A percentile compares a stretch with the other conserved stretches of the same genome.
phyloP scores from a whole-genome alignment of 1,139 yeast species.

The Nakaseomyces uthaithaninus region DNA sequence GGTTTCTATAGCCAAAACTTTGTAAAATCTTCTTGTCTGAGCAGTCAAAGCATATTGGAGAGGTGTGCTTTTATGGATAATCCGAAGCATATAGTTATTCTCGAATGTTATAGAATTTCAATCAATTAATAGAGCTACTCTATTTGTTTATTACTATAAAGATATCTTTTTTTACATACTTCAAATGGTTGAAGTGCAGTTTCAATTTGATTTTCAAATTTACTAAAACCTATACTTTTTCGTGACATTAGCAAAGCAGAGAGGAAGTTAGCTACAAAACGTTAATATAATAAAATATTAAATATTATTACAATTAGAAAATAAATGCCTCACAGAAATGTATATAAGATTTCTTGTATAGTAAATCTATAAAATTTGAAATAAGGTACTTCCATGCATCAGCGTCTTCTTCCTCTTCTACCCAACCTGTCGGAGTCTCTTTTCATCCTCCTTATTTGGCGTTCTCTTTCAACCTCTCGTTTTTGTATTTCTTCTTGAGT shows the following conservation, averaged over 20 bases:
- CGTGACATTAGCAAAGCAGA: too few relatives aligned
- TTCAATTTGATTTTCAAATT: too few relatives aligned
- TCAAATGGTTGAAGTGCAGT: background rate
- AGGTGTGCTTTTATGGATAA: background rate
- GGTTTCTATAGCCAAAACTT: slow-evolving; percentile 78
- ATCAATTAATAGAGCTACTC: too few relatives aligned
- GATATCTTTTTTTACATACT: background rate
- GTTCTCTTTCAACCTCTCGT: slow-evolving; percentile 89
- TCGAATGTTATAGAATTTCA: too few relatives aligned
- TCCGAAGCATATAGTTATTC: background rate
- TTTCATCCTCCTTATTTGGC: slow-evolving; percentile 83
- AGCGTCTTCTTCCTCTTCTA: slow-evolving; percentile 36
- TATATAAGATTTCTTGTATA: too few relatives aligned
- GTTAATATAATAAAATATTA: too few relatives aligned
- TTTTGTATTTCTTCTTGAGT: slow-evolving; percentile 92
- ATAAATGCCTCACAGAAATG: too few relatives aligned
- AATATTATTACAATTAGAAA: too few relatives aligned
- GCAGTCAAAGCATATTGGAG: background rate
- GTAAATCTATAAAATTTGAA: too few relatives aligned
- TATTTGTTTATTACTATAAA: background rate
- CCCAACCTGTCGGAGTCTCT: slow-evolving; percentile 61
- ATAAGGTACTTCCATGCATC: too few relatives aligned
- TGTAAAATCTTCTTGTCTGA: slow-evolving; percentile 34
- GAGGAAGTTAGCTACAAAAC: too few relatives aligned
- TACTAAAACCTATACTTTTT: too few relatives aligned